Base-by-base conservation (phyloP, 192 early-diverging fungal genomes). In the Phlyctochytrium arcticum region DNA sequence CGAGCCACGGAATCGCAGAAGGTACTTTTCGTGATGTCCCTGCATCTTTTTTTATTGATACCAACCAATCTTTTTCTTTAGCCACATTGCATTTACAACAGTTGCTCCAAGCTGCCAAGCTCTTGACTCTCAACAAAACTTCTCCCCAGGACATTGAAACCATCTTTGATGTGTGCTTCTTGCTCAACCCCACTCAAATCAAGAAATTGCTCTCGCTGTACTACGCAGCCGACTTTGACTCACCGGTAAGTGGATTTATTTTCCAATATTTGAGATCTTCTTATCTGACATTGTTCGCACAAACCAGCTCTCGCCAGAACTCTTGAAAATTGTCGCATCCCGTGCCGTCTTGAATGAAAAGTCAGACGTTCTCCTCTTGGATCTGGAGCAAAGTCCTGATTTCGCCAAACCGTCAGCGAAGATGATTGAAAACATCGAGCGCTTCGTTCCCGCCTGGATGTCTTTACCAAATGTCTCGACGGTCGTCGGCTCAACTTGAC, bases 91-190 rank as follows among this genome's bases (percentile, higher is more conserved):
- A 98, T 68, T 75, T 95, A 3, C 94, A 98, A 69, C 92, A 93
- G 60, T 75, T 99, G 57, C 84, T 95, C 73, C 95, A 99, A 75
- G 92, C 95, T 7, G 94, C 94, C 54, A 98, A 99, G 80, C 79
- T 99, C 26, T 68, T 99, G 60, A 96, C 97, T 68, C 80, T 99
- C 70, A 93, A 93, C 80, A 95, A 95, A 82, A 90, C 86, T 30
- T 76, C 82, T 15, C 80, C 80, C 60, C 85, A 90, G 55, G 97
- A 99, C 66, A 95, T 99, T 62, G 91, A 98, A 67, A 95, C 91
- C 47, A 98, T 99, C 67, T 98, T 98, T 60, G 96, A 97, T 80
- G 95, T 99, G 48, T 97, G 95, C 77, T 96, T 92, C 83, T 78
- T 96, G 68, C 80, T 99, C 60, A 95, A 94, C 65, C 89, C 93